Percentiles rank a stretch among this genome's conserved stretches.
phyloP scores from a whole-genome alignment of 208 protist species.

The Spongospora subterranea region DNA sequence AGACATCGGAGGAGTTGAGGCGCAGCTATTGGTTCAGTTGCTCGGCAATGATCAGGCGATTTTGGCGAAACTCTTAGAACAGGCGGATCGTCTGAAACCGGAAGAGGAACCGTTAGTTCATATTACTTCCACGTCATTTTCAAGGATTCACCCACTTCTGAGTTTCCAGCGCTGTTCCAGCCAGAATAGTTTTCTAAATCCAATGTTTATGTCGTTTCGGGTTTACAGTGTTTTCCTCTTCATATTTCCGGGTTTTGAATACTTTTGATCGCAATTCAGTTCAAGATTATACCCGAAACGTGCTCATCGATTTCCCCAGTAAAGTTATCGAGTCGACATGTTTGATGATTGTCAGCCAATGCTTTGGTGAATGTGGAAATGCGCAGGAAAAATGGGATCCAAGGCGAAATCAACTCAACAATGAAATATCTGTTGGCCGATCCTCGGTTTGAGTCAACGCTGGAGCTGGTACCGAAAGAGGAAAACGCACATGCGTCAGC shows the following conservation, averaged over 20 bases:
- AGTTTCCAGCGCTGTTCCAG: no score
- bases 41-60: not conserved
- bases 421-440: slow-evolving; percentile 4
- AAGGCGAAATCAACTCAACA: not conserved
- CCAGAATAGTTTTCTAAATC: no score
- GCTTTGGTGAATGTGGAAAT: not conserved
- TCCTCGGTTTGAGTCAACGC: not conserved
- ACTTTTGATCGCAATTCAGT: not conserved
- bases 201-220: no score
- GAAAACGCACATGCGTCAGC: not conserved
- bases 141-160: no score
- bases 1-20: slow-evolving; percentile 23
- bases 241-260: not conserved
- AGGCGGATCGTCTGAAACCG: not conserved
- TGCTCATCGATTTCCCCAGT: no score
- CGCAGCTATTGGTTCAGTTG: not conserved
- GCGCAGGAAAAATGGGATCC: not conserved
- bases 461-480: not conserved
- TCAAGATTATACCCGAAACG: not conserved
- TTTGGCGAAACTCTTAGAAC: not conserved
- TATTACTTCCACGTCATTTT: no score
- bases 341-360: not conserved
- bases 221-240: no score
- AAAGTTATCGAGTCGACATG: no score
- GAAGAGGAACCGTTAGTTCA: not conserved